Evolutionary conservation across 805 yeast genomes (phyloP).

Genomic region (Priceomyces haplophilus): DNA sequence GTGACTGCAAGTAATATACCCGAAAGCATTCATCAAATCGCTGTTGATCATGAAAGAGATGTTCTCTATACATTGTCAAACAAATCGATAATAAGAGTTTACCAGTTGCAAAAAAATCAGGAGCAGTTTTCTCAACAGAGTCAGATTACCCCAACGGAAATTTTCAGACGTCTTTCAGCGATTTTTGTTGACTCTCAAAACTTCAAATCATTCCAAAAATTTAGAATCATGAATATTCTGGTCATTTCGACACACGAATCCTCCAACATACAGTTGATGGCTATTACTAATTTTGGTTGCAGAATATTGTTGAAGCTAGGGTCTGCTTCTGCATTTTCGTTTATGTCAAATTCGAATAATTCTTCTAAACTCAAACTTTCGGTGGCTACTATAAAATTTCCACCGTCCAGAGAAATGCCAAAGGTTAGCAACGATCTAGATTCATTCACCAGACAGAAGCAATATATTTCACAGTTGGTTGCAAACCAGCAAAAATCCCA

Average conservation of each 20-base stretch:
- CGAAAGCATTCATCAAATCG: slow-evolving; percentile 62
- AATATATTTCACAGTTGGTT: slow-evolving; percentile 37
- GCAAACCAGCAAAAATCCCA: slow-evolving; percentile 48
- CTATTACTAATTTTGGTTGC: slow-evolving; percentile 80
- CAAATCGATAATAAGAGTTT: slow-evolving; percentile 76
- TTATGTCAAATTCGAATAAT: slow-evolving; percentile 19
- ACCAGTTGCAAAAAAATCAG: slow-evolving; percentile 50
- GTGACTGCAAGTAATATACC: slow-evolving; percentile 26
- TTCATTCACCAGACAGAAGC: slow-evolving; percentile 39
- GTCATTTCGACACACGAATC: slow-evolving; percentile 65
- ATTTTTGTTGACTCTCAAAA: slow-evolving; percentile 56
- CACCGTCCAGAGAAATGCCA: slow-evolving; percentile 55
- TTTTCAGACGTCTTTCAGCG: slow-evolving; percentile 47
- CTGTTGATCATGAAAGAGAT: slow-evolving; percentile 73
- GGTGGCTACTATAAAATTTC: slow-evolving; percentile 54
- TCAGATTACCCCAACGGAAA: slow-evolving; percentile 42
- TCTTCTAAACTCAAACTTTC: slow-evolving; percentile 27
- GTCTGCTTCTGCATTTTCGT: slow-evolving; percentile 22
- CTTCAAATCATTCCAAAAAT: slow-evolving; percentile 44
- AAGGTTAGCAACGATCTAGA: slow-evolving; percentile 39
- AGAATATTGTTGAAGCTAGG: slow-evolving; percentile 63
- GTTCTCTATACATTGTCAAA: slow-evolving; percentile 80
- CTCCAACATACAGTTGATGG: slow-evolving; percentile 66
- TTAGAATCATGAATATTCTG: slow-evolving; percentile 61
- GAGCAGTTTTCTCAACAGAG: slow-evolving; percentile 36